Conservation (phyloP, 2,329 filamentous ascomycete genomes). For the Trichoderma aggressivum region DNA sequence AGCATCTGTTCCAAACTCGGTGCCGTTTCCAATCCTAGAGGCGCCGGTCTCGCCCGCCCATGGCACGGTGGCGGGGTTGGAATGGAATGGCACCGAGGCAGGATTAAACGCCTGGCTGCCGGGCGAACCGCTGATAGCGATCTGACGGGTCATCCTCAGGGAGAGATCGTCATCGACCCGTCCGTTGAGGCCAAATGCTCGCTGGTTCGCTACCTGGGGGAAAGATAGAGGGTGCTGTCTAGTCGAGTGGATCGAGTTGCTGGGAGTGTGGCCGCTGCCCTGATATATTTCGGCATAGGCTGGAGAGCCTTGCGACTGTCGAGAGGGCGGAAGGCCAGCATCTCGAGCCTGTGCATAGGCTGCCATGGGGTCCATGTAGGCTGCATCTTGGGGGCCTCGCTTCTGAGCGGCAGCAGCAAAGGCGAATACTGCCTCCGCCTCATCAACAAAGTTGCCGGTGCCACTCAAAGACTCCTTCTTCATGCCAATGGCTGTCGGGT, state of each 20-base stretch:
- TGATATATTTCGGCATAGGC: slow-evolving; percentile 33
- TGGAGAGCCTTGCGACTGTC: slow-evolving; percentile 48
- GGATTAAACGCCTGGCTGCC: slow-evolving; percentile 28
- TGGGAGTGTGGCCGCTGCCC: slow-evolving; percentile 37
- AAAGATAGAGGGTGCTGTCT: slow-evolving; percentile 44
- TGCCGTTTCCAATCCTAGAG: slow-evolving; percentile 29
- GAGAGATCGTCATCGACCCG: slow-evolving; percentile 40
- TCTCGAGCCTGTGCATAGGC: slow-evolving; percentile 46
- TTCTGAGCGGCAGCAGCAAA: slow-evolving; percentile 30
- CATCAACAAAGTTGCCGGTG: slow-evolving; percentile 25
- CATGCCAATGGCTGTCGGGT: slow-evolving; percentile 44
- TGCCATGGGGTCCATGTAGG: slow-evolving; percentile 40
- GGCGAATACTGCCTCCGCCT: slow-evolving; percentile 23
- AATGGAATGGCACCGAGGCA: slow-evolving; percentile 40
- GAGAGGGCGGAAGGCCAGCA: slow-evolving; percentile 53
- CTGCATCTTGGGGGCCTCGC: slow-evolving; percentile 36
- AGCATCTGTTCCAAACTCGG: slow-evolving; percentile 36
- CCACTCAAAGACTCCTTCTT: slow-evolving; percentile 30
- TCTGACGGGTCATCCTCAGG: slow-evolving; percentile 32
- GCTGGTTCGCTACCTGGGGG: slow-evolving; percentile 40
- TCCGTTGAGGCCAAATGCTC: slow-evolving; percentile 36
- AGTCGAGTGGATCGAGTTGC: slow-evolving; percentile 47
- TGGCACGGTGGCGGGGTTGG: slow-evolving; percentile 46
- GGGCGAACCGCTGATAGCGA: slow-evolving; percentile 33
- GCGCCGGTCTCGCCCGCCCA: slow-evolving; percentile 38